These are phyloP conservation scores for Daedaleopsis nitida DNA, from an alignment of 768 basidiomycete species.

Conservation along the genomic window DNA sequence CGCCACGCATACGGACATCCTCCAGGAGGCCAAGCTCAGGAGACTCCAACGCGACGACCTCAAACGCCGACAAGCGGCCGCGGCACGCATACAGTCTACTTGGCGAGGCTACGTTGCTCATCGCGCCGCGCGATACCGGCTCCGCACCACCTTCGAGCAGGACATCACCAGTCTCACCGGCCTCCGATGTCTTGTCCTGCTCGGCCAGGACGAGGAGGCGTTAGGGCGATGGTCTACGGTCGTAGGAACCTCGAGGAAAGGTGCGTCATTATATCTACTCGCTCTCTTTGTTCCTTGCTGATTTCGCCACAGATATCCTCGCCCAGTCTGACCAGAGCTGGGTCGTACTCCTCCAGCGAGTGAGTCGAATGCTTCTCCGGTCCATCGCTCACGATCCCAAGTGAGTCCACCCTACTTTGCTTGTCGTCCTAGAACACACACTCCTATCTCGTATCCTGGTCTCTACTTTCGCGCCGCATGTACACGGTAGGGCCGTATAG, in stretches of 20 bases:
- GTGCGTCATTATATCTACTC: slow-evolving; percentile 28
- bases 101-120: slow-evolving; percentile 58
- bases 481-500: too few species aligned
- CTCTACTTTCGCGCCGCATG: too few species aligned
- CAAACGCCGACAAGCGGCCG: slow-evolving; percentile 58
- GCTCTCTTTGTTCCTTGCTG: background rate
- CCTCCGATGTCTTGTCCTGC: slow-evolving; percentile 64
- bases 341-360: slow-evolving; percentile 59
- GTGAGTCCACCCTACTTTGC: slow-evolving; percentile 40
- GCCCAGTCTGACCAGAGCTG: slow-evolving; percentile 44
- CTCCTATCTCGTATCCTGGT: background rate
- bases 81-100: slow-evolving; percentile 66
- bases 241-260: slow-evolving; percentile 33
- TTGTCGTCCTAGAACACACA: background rate
- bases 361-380: slow-evolving; percentile 49
- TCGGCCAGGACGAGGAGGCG: slow-evolving; percentile 51
- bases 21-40: slow-evolving; percentile 62
- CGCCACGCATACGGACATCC: slow-evolving; percentile 54
- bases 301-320: slow-evolving; percentile 20
- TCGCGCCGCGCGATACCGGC: slow-evolving; percentile 41
- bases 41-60: slow-evolving; percentile 58
- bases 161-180: slow-evolving; percentile 58
- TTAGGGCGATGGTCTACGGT: slow-evolving; percentile 49
- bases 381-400: slow-evolving; percentile 50
- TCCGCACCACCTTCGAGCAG: slow-evolving; percentile 51